phyloP scores from a whole-genome alignment of 495 filamentous ascomycete genomes.

The Hypoxylon fuscum region DNA sequence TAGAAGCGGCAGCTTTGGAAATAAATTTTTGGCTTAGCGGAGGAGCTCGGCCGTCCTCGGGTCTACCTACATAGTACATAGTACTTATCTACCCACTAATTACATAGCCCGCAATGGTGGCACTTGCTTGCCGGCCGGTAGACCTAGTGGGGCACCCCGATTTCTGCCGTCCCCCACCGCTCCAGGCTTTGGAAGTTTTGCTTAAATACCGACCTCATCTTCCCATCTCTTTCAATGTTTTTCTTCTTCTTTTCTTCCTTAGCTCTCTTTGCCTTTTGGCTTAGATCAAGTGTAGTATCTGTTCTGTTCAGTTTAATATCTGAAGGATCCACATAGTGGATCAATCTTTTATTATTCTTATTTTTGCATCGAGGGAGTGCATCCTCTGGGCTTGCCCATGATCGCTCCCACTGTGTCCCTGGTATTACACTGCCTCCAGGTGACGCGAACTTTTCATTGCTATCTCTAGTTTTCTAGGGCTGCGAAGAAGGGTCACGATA shows the following conservation, averaged over 20 bases:
- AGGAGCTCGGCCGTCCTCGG: constrained; percentile 6
- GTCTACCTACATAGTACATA: background rate
- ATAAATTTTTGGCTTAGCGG: constrained; percentile 23
- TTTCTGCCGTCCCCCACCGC: constrained; percentile 36
- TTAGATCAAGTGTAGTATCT: constrained; percentile 96
- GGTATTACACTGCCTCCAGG: constrained; percentile 82
- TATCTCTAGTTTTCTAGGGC: constrained; percentile 55
- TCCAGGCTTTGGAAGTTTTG: background rate
- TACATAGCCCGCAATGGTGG: background rate
- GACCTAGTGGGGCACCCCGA: constrained; percentile 2
- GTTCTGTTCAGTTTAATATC: constrained; percentile 91
- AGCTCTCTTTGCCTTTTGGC: constrained; percentile 60
- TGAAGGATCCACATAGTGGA: constrained; percentile 62
- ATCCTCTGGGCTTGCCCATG: constrained; percentile 82
- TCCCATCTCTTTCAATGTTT: constrained; percentile 4
- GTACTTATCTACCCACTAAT: background rate
- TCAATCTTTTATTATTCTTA: constrained; percentile 76
- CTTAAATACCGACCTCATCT: constrained; percentile 30
- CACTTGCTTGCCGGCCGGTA: background rate
- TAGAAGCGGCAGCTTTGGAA: constrained; percentile 20
- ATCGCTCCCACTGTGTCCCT: constrained; percentile 72
- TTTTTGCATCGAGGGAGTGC: constrained; percentile 64
- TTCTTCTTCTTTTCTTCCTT: constrained; percentile 39
- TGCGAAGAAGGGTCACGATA: constrained; percentile 63
- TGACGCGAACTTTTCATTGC: constrained; percentile 72